phyloP scores from a whole-genome alignment of 23 red algal genomes.

The Gracilaria caudata region DNA sequence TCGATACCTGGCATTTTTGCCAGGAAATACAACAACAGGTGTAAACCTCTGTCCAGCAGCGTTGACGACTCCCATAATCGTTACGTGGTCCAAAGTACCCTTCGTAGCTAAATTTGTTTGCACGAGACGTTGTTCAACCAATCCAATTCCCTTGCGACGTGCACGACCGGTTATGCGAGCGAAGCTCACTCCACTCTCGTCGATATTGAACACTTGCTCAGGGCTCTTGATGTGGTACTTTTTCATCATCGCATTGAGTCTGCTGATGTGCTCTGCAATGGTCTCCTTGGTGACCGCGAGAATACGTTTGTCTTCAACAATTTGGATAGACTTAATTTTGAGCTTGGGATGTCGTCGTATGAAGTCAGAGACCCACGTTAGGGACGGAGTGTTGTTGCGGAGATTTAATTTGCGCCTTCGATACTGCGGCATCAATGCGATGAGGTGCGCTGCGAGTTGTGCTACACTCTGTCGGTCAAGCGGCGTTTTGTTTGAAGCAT shows the following conservation, averaged over 20 bases:
- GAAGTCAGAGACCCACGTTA: background rate
- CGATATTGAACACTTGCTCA: background rate
- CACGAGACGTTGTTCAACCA: background rate
- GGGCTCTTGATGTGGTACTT: background rate
- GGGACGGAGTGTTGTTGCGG: background rate
- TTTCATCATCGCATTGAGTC: background rate
- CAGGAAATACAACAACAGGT: constrained; percentile 37
- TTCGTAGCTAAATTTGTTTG: background rate
- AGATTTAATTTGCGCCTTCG: too few relatives aligned
- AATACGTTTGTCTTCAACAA: background rate
- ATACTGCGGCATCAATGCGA: too few relatives aligned
- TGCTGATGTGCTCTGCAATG: background rate
- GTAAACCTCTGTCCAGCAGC: constrained; percentile 14
- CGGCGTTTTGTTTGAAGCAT: too few relatives aligned
- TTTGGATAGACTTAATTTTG: background rate
- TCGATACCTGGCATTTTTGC: constrained; percentile 10
- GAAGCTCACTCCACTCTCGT: background rate
- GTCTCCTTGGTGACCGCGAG: background rate
- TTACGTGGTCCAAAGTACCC: background rate
- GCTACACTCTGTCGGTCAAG: too few relatives aligned
- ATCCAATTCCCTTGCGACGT: background rate
- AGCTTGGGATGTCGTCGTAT: background rate
- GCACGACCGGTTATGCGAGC: background rate
- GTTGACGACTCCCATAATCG: constrained; percentile 15
- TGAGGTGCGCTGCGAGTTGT: too few relatives aligned